phyloP scores from a whole-genome alignment of 2,329 filamentous ascomycete genomes.

The Triangularia setosa region DNA sequence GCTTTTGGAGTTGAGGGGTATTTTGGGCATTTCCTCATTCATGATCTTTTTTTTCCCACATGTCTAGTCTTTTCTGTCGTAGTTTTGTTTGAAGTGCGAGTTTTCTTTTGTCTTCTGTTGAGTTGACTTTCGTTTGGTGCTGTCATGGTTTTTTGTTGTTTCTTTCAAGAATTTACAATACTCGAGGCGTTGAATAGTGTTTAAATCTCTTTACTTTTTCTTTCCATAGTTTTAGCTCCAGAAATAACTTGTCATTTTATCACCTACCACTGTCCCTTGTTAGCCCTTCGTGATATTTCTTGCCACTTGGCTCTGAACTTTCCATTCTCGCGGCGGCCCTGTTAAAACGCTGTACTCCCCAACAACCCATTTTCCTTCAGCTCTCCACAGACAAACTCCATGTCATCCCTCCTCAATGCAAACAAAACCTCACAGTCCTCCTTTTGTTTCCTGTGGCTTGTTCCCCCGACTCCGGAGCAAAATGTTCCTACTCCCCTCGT shows the following conservation, averaged over 20 bases:
- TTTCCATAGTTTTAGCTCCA: too few species aligned
- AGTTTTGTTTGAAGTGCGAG: too few species aligned
- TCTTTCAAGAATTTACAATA: neutral
- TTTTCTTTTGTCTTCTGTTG: too few species aligned
- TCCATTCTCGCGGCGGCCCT: too few species aligned
- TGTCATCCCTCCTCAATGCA: neutral
- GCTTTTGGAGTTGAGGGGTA: too few species aligned
- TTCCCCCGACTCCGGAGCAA: neutral
- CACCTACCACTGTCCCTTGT: neutral
- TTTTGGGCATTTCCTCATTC: too few species aligned
- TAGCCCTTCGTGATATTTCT: too few species aligned
- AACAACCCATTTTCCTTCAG: neutral
- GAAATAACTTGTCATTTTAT: neutral
- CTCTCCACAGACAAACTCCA: neutral
- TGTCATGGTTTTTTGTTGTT: neutral
- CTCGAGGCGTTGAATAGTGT: neutral
- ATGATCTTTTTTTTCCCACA: too few species aligned
- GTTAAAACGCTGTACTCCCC: neutral
- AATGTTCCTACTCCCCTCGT: constrained; percentile 5
- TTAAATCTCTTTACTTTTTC: too few species aligned
- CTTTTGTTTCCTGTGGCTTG: neutral
- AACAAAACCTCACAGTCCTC: constrained; percentile 7
- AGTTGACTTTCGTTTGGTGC: too few species aligned
- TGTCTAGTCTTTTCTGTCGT: too few species aligned
- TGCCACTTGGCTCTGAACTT: too few species aligned